These are phyloP conservation scores for Diaporthe ampelina DNA, from an alignment of 2,329 filamentous ascomycete species.

Conservation along the genomic window DNA sequence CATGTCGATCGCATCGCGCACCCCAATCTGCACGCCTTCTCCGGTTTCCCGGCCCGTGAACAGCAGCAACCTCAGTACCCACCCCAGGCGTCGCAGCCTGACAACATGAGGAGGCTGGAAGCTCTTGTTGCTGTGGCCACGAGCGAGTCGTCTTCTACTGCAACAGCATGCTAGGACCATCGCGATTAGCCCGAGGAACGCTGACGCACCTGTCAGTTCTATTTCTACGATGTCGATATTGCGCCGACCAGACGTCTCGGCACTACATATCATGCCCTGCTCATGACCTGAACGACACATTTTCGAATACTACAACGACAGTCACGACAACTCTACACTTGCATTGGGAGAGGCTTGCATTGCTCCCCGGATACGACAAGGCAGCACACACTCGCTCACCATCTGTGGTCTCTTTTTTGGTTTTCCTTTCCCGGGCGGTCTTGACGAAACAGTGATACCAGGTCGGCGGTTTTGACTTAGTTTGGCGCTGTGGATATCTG, in stretches of 20 bases:
- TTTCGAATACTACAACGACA: slow-evolving; percentile 28
- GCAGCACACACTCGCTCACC: slow-evolving; percentile 37
- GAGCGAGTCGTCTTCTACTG: slow-evolving; percentile 61
- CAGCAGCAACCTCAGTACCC: slow-evolving; percentile 48
- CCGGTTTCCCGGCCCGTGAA: slow-evolving; percentile 62
- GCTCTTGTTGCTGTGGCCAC: slow-evolving; percentile 77
- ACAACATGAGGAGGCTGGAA: slow-evolving; percentile 70
- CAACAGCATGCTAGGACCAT: slow-evolving; percentile 43
- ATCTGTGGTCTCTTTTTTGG: slow-evolving; percentile 15
- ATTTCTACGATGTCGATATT: slow-evolving; percentile 27
- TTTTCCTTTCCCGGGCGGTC: slow-evolving; percentile 14
- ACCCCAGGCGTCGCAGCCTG: slow-evolving; percentile 51
- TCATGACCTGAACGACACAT: slow-evolving; percentile 39
- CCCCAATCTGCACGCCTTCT: slow-evolving; percentile 67
- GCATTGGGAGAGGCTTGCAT: slow-evolving; percentile 31
- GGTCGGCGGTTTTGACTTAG: slow-evolving; percentile 39
- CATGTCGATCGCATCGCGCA: slow-evolving; percentile 71
- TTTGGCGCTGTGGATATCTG: slow-evolving; percentile 35
- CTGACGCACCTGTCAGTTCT: background rate
- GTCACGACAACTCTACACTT: slow-evolving; percentile 21
- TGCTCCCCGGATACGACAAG: slow-evolving; percentile 13
- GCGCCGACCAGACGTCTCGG: background rate
- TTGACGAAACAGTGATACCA: slow-evolving; percentile 40
- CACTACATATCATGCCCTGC: slow-evolving; percentile 20
- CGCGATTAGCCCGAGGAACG: too few species aligned